Percentiles rank a stretch among this genome's conserved stretches.
These are phyloP conservation scores for Cytospora paraplurivora DNA, from an alignment of 2,329 filamentous ascomycete species.

Conservation along the genomic window DNA sequence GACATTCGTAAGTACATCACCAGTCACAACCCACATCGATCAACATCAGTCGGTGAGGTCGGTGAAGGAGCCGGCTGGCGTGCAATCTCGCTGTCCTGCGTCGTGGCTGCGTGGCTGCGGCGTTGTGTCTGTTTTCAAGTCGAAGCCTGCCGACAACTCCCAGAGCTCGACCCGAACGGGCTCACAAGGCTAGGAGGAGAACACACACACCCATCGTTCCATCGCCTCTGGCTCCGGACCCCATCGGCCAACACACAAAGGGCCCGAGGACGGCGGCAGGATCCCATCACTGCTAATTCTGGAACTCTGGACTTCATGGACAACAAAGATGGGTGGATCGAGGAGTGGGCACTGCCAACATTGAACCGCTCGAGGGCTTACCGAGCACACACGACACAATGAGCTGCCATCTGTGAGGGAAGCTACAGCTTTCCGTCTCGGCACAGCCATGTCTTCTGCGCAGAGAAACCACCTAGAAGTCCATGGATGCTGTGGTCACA, in stretches of 20 bases:
- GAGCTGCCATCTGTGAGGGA: neutral
- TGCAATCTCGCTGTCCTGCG: slow-evolving; percentile 5
- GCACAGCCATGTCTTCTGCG: neutral
- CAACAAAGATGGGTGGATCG: neutral
- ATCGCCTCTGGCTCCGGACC: neutral
- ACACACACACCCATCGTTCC: neutral
- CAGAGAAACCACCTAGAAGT: neutral
- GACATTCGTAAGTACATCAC: slow-evolving; percentile 5
- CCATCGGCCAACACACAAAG: neutral
- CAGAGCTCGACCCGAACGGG: neutral
- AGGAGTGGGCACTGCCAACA: neutral
- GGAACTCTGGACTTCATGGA: neutral
- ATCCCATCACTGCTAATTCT: neutral
- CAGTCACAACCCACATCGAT: neutral
- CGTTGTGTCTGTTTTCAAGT: slow-evolving; percentile 12
- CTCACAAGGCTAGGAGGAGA: no score
- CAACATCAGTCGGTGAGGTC: neutral
- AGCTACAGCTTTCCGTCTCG: neutral
- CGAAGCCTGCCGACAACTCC: neutral
- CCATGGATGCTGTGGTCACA: neutral
- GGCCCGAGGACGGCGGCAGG: neutral
- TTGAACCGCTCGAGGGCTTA: neutral
- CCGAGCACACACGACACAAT: neutral
- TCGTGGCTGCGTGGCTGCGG: slow-evolving; percentile 17
- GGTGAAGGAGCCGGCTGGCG: neutral